These are phyloP conservation scores for Fusarium albidum DNA, from an alignment of 2,329 filamentous ascomycete genomes.

Conservation along the genomic window DNA sequence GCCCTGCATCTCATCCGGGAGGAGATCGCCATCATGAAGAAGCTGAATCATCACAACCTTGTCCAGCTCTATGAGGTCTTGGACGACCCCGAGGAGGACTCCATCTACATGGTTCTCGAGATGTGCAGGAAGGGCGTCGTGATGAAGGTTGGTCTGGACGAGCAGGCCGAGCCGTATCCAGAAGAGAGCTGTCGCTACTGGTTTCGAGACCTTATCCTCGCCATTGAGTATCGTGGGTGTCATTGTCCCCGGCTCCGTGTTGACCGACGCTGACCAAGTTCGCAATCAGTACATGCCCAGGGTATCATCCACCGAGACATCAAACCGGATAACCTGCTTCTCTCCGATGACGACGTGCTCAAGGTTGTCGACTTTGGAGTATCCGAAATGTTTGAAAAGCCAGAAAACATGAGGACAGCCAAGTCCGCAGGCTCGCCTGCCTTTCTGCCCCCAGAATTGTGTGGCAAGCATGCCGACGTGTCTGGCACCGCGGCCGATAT, in stretches of 20 bases:
- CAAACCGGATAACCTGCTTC: conserved; percentile 94
- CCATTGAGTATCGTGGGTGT: conserved; percentile 86
- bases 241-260: too few species aligned
- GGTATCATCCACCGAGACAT: conserved; percentile 96
- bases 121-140: conserved; percentile 99
- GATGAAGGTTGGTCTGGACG: conserved; percentile 93
- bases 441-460: conserved; percentile 93
- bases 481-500: conserved; percentile 92
- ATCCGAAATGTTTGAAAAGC: conserved; percentile 96
- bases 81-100: conserved; percentile 95
- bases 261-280: conserved; percentile 2
- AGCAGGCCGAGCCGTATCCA: conserved; percentile 81
- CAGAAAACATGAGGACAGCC: conserved; percentile 83
- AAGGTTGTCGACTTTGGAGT: conserved; percentile 99
- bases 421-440: conserved; percentile 96
- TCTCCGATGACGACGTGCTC: conserved; percentile 90
- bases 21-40: conserved; percentile 99
- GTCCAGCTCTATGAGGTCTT: conserved; percentile 93
- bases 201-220: conserved; percentile 94
- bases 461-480: conserved; percentile 85
- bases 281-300: conserved; percentile 80
- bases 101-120: conserved; percentile 97
- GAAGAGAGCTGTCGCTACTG: conserved; percentile 85
- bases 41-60: conserved; percentile 93
- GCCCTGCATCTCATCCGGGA: conserved; percentile 89